Percentiles rank a stretch among this genome's conserved stretches.
phyloP scores from a whole-genome alignment of 768 basidiomycete genomes.

The Agaricus subrufescens region DNA sequence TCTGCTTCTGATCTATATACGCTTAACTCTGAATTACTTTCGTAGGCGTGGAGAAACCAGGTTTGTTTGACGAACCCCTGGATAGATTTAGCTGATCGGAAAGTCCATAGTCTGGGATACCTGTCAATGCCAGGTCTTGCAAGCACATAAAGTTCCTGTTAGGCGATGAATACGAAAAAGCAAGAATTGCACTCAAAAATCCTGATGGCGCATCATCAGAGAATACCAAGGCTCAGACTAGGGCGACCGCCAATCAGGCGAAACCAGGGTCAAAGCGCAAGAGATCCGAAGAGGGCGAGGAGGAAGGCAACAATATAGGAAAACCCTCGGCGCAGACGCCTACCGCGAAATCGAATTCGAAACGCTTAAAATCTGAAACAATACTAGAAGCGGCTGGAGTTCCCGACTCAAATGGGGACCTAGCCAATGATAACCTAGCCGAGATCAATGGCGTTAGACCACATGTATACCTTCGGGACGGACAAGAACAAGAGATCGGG shows the following conservation, averaged over 20 bases:
- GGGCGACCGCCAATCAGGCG: neutral
- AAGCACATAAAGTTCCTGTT: conserved; percentile 41
- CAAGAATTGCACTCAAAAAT: conserved; percentile 39
- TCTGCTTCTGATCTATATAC: neutral
- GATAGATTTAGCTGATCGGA: neutral
- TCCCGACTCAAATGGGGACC: neutral
- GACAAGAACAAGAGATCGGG: conserved; percentile 42
- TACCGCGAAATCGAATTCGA: neutral
- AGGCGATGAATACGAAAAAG: conserved; percentile 43
- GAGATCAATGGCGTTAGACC: conserved; percentile 47
- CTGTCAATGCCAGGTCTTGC: conserved; percentile 44
- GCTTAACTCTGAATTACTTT: neutral
- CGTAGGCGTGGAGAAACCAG: conserved; percentile 26
- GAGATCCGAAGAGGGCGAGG: neutral
- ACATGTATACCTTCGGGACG: conserved; percentile 39
- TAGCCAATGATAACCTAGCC: neutral
- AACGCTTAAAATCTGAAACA: neutral
- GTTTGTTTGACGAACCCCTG: conserved; percentile 4
- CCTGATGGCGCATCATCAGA: conserved; percentile 24
- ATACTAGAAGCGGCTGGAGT: neutral
- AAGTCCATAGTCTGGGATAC: conserved; percentile 23
- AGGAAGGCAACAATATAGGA: conserved; percentile 1
- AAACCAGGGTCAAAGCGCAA: conserved; percentile 6
- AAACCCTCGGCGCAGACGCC: neutral
- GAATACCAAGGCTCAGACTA: conserved; percentile 3